A percentile compares a stretch with the other conserved stretches of the same genome.
These are phyloP conservation scores for Dunaliella sp. DNA, from an alignment of 139 green algal genomes.

Conservation along the genomic window DNA sequence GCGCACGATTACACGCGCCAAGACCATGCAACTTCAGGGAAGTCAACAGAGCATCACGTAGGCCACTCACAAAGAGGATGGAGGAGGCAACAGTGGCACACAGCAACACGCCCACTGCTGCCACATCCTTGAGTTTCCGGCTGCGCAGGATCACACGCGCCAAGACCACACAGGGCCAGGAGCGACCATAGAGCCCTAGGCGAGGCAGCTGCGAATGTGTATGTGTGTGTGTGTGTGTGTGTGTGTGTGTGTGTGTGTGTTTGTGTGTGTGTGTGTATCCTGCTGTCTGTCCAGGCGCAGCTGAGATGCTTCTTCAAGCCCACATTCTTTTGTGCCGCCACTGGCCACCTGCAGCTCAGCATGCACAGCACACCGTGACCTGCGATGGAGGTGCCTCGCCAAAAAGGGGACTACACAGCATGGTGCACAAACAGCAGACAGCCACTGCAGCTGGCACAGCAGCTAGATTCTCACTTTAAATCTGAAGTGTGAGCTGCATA, in stretches of 20 bases:
- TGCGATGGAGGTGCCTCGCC: too few relatives aligned
- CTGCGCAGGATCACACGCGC: conserved; percentile 18
- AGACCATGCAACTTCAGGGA: conserved; percentile 1
- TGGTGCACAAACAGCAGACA: too few relatives aligned
- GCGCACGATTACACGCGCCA: conserved; percentile 16
- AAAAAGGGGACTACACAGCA: too few relatives aligned
- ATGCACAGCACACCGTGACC: too few relatives aligned
- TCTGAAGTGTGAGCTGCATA: too few relatives aligned
- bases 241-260: not conserved
- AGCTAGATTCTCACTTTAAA: too few relatives aligned
- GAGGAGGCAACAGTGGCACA: conserved; percentile 4
- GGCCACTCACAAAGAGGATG: not conserved
- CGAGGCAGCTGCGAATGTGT: not conserved
- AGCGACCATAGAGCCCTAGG: conserved; percentile 20
- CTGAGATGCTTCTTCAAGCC: too few relatives aligned
- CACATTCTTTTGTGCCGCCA: too few relatives aligned
- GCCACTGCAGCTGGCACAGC: too few relatives aligned
- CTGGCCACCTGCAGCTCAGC: too few relatives aligned
- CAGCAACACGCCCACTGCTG: conserved; percentile 5
- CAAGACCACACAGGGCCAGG: conserved; percentile 22
- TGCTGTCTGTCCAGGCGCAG: not conserved
- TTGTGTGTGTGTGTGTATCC: not conserved
- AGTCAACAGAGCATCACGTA: not conserved
- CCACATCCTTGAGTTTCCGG: not conserved
- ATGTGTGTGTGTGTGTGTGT: not conserved